phyloP scores from a whole-genome alignment of 2,329 filamentous ascomycete genomes.

The Exophiala spinifera region DNA sequence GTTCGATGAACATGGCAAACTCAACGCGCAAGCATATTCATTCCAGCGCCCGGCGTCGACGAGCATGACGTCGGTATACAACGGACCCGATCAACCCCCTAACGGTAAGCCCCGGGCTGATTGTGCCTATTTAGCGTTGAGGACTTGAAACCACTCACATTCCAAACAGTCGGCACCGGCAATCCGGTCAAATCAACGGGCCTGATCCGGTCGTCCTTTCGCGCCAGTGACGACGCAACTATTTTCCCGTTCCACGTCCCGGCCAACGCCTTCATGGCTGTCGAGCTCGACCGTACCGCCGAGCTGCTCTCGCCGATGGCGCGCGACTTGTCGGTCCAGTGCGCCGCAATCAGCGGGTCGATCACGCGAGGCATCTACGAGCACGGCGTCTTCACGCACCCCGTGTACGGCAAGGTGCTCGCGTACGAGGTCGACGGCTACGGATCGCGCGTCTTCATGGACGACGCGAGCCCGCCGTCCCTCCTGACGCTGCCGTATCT shows the following conservation, averaged over 20 bases:
- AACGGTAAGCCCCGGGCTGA: background rate
- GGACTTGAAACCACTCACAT: too few relatives aligned
- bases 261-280: conserved; percentile 91
- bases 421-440: conserved; percentile 65
- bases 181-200: conserved; percentile 87
- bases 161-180: conserved; percentile 59
- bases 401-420: conserved; percentile 56
- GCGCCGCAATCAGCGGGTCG: background rate
- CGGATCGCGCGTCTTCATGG: conserved; percentile 60
- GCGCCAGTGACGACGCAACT: conserved; percentile 91
- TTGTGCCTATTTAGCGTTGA: too few relatives aligned
- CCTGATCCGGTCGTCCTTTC: conserved; percentile 84
- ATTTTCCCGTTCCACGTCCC: conserved; percentile 94
- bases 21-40: background rate
- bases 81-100: conserved; percentile 45
- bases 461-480: conserved; percentile 63
- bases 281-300: conserved; percentile 75
- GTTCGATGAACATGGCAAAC: conserved; percentile 55
- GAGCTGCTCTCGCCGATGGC: background rate
- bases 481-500: conserved; percentile 54
- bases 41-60: background rate
- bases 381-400: conserved; percentile 36
- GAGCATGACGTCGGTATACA: conserved; percentile 32
- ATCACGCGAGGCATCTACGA: background rate
- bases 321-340: background rate